Evolutionary conservation across 75 land plant genomes (phyloP).

Genomic region (Isoetes taiwanensis): DNA sequence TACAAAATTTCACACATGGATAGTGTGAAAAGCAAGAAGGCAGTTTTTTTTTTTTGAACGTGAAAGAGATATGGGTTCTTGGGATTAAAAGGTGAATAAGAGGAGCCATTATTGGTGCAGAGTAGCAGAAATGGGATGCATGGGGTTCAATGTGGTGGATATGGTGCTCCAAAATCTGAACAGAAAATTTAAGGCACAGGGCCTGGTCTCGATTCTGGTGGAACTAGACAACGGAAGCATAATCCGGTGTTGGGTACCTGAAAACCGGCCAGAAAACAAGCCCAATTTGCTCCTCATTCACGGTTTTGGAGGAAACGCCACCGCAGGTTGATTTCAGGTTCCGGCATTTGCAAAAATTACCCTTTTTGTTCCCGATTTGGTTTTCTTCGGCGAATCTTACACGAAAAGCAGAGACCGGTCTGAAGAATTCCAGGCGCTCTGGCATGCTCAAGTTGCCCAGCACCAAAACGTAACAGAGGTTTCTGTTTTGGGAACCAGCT

Average conservation of each 20-base stretch:
- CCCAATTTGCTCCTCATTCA: conserved; percentile 42
- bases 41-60: no score
- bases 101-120: no score
- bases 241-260: conserved; percentile 10
- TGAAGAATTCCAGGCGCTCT: conserved; percentile 58
- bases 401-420: conserved; percentile 36
- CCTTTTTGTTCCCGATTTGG: conserved; percentile 51
- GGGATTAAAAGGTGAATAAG: no score
- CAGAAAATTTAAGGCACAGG: background rate
- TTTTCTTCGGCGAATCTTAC: conserved; percentile 63
- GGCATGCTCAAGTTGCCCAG: no score
- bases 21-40: no score
- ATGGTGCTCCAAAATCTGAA: background rate
- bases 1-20: no score
- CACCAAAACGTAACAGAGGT: no score
- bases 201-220: background rate
- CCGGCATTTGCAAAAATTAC: conserved; percentile 16
- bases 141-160: background rate
- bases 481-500: conserved; percentile 58
- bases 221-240: background rate
- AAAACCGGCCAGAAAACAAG: background rate
- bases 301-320: conserved; percentile 53
- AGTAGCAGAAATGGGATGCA: background rate
- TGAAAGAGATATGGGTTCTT: no score
- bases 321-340: conserved; percentile 44